Percentiles rank a stretch among this genome's conserved stretches.
These are phyloP conservation scores for Colletotrichum chrysophilum DNA, from an alignment of 2,329 filamentous ascomycete genomes.

Conservation along the genomic window DNA sequence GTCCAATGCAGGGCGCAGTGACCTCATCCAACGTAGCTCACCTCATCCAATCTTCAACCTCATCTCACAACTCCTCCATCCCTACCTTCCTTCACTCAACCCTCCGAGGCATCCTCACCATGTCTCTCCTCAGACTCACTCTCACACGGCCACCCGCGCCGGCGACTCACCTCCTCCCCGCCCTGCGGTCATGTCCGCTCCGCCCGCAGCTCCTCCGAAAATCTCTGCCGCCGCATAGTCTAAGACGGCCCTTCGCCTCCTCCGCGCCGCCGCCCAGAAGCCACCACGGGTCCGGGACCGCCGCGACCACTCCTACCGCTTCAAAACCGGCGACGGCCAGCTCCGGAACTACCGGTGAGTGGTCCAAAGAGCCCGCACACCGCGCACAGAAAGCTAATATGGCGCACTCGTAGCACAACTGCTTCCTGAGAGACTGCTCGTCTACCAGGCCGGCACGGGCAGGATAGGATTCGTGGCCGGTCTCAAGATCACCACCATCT, in stretches of 20 bases:
- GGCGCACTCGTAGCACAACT: slow-evolving; percentile 32
- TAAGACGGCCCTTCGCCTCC: slow-evolving; percentile 17
- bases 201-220: slow-evolving; percentile 2
- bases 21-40: slow-evolving; percentile 8
- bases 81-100: background rate
- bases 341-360: background rate
- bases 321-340: background rate
- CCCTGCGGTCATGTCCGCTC: background rate
- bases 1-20: background rate
- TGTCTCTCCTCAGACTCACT: slow-evolving; percentile 4
- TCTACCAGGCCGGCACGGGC: slow-evolving; percentile 77
- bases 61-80: background rate
- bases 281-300: background rate
- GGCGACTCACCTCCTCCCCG: background rate
- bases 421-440: slow-evolving; percentile 65
- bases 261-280: background rate
- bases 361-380: background rate
- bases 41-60: slow-evolving; percentile 4
- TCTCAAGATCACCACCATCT: slow-evolving; percentile 73
- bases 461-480: slow-evolving; percentile 72
- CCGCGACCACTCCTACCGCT: background rate
- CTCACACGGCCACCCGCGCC: background rate
- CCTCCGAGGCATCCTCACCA: background rate
- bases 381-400: background rate
- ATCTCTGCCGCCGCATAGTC: slow-evolving; percentile 4